Evolutionary conservation across 495 filamentous ascomycete species (phyloP).

Genomic region (Alectoria sarmentosa): DNA sequence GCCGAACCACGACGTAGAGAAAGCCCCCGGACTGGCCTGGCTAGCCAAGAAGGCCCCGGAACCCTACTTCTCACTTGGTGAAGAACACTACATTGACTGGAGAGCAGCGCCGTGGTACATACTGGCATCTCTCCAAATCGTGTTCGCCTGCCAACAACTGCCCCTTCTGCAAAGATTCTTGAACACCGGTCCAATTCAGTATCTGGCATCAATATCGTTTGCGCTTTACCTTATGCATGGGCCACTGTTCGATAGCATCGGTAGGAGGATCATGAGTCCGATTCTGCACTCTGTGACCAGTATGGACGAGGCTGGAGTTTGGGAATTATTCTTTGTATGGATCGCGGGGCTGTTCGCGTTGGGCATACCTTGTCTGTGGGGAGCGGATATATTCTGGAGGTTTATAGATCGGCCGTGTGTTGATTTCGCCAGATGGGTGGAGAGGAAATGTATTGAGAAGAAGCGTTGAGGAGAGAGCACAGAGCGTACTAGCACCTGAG

Average conservation of each 20-base stretch:
- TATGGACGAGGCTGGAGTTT: not conserved
- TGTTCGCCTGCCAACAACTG: slow-evolving; percentile 1
- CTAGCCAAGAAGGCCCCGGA: slow-evolving; percentile 32
- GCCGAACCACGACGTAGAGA: slow-evolving; percentile 36
- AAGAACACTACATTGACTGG: not conserved
- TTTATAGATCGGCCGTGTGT: slow-evolving; percentile 1
- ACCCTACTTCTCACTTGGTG: not conserved
- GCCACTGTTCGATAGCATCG: not conserved
- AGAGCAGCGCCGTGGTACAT: not conserved
- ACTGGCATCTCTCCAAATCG: not conserved
- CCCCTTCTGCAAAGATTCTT: not conserved
- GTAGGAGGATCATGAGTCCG: not conserved
- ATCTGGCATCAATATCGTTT: not conserved
- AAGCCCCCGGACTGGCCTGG: slow-evolving; percentile 33
- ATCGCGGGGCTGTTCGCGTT: not conserved
- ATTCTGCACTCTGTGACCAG: not conserved
- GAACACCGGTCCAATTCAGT: not conserved
- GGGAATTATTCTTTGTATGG: slow-evolving; percentile 1
- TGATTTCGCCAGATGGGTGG: not conserved
- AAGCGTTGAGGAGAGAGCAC: not conserved
- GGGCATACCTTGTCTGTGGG: not conserved
- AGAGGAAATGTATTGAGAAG: not conserved
- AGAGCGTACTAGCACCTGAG: not conserved
- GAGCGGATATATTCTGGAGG: not conserved
- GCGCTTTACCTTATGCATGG: slow-evolving; percentile 6